Evolutionary conservation across 768 basidiomycete genomes (phyloP), one percentile per base, ranked within the genome.

Genomic region (Chlorophyllum brunneum): DNA sequence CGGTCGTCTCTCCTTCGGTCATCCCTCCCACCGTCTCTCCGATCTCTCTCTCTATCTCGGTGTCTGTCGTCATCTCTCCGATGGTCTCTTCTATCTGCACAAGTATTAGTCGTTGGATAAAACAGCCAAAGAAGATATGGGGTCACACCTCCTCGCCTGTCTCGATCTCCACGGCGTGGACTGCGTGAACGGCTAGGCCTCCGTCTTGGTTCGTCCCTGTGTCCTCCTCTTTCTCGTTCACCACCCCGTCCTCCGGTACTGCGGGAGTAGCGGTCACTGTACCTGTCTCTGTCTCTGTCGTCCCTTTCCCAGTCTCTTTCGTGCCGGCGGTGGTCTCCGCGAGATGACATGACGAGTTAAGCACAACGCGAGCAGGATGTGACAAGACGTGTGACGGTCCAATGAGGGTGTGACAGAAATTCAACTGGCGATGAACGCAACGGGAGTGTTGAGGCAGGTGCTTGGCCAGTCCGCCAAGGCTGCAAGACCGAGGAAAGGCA

Each of bases 291-390:
- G 41, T 71, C 71, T 42, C 73, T 70, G 54, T 81, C 79, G 23
- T 80, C 77, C 51, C 74, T 74, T 54, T 86, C 84, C 80, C 83
- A 81, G 61, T 83, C 83, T 58, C 82, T 67, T 60, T 86, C 84
- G 54, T 80, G 78, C 63, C 77, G 69, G 62, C 80, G 74, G 58
- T 76, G 65, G 56, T 81, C 80, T 38, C 67, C 51, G 56, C 80
- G 79, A 50, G 80, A 81, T 57, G 83, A 80, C 83, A 86, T 83
- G 57, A 51, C 42, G 29, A 30, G n/a, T 13, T 31, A 22, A 24
- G 3, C 11, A 10, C 26, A 51, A 58, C 57, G 20, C 3, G 33
- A 36, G 31, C 1, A 29, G 26, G 10, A 27, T 16, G 53, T 56
- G 47, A 55, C 54, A 33, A 31, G 47, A 40, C 27, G 50, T 39